Conservation (phyloP, 345 rosid genomes). For the Balakata baccata region DNA sequence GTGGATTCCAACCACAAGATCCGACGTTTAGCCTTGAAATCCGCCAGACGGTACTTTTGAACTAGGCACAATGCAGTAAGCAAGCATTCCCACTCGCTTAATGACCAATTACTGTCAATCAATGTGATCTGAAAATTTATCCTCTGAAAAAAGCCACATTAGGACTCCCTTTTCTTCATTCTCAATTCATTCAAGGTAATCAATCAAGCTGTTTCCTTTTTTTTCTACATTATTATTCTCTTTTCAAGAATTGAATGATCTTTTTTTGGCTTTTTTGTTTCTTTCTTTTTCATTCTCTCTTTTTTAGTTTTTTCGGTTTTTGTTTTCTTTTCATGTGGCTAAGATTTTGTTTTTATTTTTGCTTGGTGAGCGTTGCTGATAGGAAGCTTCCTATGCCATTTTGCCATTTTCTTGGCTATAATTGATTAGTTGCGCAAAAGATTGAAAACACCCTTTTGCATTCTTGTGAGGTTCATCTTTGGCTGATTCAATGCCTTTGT, state of each 20-base stretch:
- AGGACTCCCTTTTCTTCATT: not conserved
- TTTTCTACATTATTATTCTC: not conserved
- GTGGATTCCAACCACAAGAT: too few relatives aligned
- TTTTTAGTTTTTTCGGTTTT: not conserved
- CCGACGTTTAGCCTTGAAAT: too few relatives aligned
- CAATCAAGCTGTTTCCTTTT: not conserved
- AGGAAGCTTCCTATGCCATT: constrained; percentile 14
- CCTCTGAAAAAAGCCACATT: not conserved
- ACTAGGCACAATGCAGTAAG: too few relatives aligned
- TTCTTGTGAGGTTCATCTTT: constrained; percentile 9
- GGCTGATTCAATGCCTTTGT: constrained; percentile 30
- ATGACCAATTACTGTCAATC: too few relatives aligned
- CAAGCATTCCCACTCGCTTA: too few relatives aligned
- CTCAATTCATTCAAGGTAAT: not conserved
- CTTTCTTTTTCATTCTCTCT: not conserved
- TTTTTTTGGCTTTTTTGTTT: not conserved
- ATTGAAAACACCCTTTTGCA: constrained; percentile 6
- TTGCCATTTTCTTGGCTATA: not conserved
- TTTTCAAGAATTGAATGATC: not conserved
- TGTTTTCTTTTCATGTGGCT: not conserved
- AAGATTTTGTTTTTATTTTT: not conserved
- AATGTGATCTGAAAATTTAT: not conserved
- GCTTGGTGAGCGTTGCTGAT: not conserved
- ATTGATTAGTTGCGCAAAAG: not conserved
- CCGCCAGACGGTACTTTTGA: too few relatives aligned